Percentiles rank a stretch among this genome's conserved stretches.
Evolutionary conservation across 371 early-diverging fungal species (phyloP).

Genomic region (Batrachochytrium dendrobatidis): DNA sequence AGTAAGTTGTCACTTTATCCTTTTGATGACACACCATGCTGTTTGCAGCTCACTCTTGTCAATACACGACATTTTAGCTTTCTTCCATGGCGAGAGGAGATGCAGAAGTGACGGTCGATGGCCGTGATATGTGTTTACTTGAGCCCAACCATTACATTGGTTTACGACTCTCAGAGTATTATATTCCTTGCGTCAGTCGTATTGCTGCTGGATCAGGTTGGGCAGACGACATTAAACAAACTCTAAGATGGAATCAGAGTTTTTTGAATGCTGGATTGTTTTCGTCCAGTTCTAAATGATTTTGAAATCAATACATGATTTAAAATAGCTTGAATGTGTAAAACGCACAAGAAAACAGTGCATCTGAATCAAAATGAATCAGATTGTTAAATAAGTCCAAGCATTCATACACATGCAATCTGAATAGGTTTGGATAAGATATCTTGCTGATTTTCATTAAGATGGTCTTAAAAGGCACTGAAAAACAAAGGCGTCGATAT

Average conservation of each 20-base stretch:
- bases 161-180: constrained; percentile 18
- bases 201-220: constrained; percentile 12
- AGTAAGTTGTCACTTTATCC: not conserved
- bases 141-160: not conserved
- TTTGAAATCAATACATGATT: too few relatives aligned
- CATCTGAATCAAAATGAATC: not conserved
- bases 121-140: constrained; percentile 19
- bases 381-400: too few relatives aligned
- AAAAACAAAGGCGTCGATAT: too few relatives aligned
- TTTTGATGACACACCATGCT: not conserved
- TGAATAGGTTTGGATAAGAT: too few relatives aligned
- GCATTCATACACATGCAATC: too few relatives aligned
- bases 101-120: constrained; percentile 30
- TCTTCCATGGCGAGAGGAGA: constrained; percentile 14
- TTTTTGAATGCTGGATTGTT: constrained; percentile 14
- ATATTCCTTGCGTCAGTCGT: constrained; percentile 23
- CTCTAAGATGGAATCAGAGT: constrained; percentile 34
- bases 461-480: too few relatives aligned
- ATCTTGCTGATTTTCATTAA: too few relatives aligned
- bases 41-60: not conserved
- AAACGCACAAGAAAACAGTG: not conserved
- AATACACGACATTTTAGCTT: constrained; percentile 6
- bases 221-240: constrained; percentile 24
- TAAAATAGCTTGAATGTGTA: too few relatives aligned
- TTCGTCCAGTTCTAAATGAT: too few relatives aligned